Conservation (phyloP, 352 stramenopile genomes). For the Phytophthora pini region DNA sequence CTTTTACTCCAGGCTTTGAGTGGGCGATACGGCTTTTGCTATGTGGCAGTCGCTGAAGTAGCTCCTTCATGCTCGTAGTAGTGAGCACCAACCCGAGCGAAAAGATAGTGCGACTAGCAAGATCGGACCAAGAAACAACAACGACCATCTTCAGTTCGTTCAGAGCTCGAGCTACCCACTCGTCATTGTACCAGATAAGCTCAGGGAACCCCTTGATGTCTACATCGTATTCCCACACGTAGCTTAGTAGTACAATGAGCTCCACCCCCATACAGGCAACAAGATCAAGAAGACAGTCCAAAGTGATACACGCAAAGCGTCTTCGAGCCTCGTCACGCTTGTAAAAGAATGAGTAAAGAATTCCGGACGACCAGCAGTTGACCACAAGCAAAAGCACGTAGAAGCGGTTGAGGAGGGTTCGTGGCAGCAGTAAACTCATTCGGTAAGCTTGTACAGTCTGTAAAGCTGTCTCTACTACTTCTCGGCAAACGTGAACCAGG, state of each 20-base stretch:
- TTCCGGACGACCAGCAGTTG: constrained; percentile 32
- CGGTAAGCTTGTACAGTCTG: constrained; percentile 35
- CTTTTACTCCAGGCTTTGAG: background rate
- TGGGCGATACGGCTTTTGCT: background rate
- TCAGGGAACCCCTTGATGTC: constrained; percentile 9
- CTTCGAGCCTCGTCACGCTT: constrained; percentile 14
- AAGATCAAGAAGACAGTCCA: constrained; percentile 32
- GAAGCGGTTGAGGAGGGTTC: constrained; percentile 38
- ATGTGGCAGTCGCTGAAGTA: constrained; percentile 12
- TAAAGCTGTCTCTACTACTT: constrained; percentile 30
- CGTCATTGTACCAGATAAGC: constrained; percentile 33
- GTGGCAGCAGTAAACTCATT: constrained; percentile 35
- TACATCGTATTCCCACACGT: constrained; percentile 13
- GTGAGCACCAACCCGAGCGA: constrained; percentile 27
- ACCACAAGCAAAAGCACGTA: constrained; percentile 38
- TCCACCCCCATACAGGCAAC: constrained; percentile 28
- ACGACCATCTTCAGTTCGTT: constrained; percentile 40
- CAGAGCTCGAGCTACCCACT: constrained; percentile 29
- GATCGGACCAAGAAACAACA: constrained; percentile 34
- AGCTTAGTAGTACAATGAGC: constrained; percentile 22
- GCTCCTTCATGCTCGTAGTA: constrained; percentile 27
- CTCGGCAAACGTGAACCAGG: constrained; percentile 7
- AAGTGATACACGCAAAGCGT: constrained; percentile 23
- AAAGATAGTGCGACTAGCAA: constrained; percentile 32
- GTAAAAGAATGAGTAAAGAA: constrained; percentile 27